Evolutionary conservation across 2,329 filamentous ascomycete genomes (phyloP).

Genomic region (Claviceps cyperi): DNA sequence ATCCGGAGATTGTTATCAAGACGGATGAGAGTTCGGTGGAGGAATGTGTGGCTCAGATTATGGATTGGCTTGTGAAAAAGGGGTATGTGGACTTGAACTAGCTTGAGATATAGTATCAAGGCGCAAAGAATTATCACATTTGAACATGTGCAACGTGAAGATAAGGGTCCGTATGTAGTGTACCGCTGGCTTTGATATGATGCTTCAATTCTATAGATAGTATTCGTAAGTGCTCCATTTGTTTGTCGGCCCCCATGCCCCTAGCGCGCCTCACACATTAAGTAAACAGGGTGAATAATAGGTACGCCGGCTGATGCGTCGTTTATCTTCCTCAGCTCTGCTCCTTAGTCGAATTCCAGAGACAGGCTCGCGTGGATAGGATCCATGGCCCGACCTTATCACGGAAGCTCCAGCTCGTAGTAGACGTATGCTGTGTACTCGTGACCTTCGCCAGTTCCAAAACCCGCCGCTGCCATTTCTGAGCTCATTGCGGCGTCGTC

Average conservation of each 20-base stretch:
- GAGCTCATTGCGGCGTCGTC: slow-evolving; percentile 68
- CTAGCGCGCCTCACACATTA: slow-evolving; percentile 7
- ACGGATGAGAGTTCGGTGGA: slow-evolving; percentile 73
- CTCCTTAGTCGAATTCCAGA: too few species aligned
- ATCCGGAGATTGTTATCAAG: slow-evolving; percentile 75
- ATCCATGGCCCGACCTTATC: slow-evolving; percentile 3
- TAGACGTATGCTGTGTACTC: slow-evolving; percentile 96
- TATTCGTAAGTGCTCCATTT: neutral
- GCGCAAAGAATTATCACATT: neutral
- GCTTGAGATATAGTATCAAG: neutral
- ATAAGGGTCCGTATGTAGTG: too few species aligned
- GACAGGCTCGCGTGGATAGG: neutral
- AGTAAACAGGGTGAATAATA: too few species aligned
- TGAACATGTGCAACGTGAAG: neutral
- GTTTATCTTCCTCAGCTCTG: too few species aligned
- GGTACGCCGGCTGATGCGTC: too few species aligned
- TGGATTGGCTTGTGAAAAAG: slow-evolving; percentile 60
- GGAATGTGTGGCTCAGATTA: slow-evolving; percentile 77
- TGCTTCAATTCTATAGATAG: neutral
- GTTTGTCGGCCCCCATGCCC: neutral
- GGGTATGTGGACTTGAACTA: slow-evolving; percentile 27
- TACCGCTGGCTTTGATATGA: too few species aligned
- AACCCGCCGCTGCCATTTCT: slow-evolving; percentile 68
- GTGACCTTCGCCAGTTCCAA: slow-evolving; percentile 52
- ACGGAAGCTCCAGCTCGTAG: slow-evolving; percentile 77